phyloP scores from a whole-genome alignment of 352 stramenopile species.

The Globisporangium alternatum region DNA sequence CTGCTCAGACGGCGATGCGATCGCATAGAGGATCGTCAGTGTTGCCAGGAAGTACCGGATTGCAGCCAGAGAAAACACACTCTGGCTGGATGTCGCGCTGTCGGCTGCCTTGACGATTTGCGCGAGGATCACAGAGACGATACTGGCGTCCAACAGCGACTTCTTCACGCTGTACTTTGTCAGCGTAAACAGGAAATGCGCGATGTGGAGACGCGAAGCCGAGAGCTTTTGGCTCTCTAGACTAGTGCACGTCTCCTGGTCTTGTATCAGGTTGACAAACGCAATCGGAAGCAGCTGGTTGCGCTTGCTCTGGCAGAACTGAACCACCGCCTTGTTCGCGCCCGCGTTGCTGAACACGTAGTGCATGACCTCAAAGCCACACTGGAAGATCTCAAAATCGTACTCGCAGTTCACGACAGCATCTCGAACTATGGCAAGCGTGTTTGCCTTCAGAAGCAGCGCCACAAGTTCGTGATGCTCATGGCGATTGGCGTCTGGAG shows the following conservation, averaged over 20 bases:
- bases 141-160: conserved; percentile 13
- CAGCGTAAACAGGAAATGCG: conserved; percentile 33
- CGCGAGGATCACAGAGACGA: conserved; percentile 9
- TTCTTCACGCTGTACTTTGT: conserved; percentile 32
- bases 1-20: conserved; percentile 5
- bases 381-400: conserved; percentile 24
- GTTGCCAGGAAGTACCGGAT: conserved; percentile 28
- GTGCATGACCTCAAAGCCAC: conserved; percentile 23
- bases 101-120: conserved; percentile 9
- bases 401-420: conserved; percentile 15
- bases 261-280: conserved; percentile 17
- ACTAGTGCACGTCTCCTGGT: neutral
- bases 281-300: conserved; percentile 27
- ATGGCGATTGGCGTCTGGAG: neutral
- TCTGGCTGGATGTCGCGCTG: neutral
- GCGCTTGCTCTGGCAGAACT: conserved; percentile 27
- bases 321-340: conserved; percentile 11
- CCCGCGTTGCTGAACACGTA: conserved; percentile 21
- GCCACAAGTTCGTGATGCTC: neutral
- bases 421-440: conserved; percentile 23
- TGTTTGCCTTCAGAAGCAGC: conserved; percentile 17
- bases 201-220: conserved; percentile 10
- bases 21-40: conserved; percentile 25
- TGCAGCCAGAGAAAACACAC: neutral
- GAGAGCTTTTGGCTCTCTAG: neutral